Base-by-base conservation (phyloP, 257 asterid species). In the Fraxinus quadrangulata region DNA sequence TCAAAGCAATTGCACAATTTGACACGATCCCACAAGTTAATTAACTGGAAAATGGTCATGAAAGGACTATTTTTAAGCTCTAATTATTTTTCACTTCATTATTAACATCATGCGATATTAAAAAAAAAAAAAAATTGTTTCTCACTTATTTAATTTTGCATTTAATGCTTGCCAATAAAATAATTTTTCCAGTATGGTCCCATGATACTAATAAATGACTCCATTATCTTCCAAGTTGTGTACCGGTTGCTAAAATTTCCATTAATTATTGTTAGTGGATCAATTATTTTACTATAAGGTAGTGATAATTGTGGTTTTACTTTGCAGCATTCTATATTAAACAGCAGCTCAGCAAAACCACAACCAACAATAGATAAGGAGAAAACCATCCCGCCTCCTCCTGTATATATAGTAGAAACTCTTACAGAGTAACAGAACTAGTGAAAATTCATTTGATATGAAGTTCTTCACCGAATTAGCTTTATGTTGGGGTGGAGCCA, bases 401-500 rank as follows among this genome's bases (percentile, higher is more conserved):
- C 33, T 77, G 39, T 77, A 80, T 59, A 30, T 30, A 30, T 0
- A 31, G 34, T 31, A 31, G 34, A 63, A 63, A 63, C 19, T 24
- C 30, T 12, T 61, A 11, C 3, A 42, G 77, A 34, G 40, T 5
- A 28, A n/a, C 68, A 24, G 49, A 5, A 67, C 75, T 21, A 61
- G 39, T 39, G 21, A 45, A 28, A n/a, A 26, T 54, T 73, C 54
- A 66, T 40, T 47, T 34, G 16, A 61, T 9, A 87, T 85, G 91
- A 90, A 83, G 84, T 74, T 83, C 23, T 65, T 88, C 37, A 54
- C 83, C 16, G 80, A 78, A 76, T 67, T 87, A 0, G 81, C 82
- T 17, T 75, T 78, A 9, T 90, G 94, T 33, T 90, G 83, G 79
- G 79, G 86, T 66, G 88, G 83, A 36, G 86, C 86, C 51, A 17